Evolutionary conservation across 2,329 filamentous ascomycete species (phyloP).

Genomic region (Fusarium sp.): DNA sequence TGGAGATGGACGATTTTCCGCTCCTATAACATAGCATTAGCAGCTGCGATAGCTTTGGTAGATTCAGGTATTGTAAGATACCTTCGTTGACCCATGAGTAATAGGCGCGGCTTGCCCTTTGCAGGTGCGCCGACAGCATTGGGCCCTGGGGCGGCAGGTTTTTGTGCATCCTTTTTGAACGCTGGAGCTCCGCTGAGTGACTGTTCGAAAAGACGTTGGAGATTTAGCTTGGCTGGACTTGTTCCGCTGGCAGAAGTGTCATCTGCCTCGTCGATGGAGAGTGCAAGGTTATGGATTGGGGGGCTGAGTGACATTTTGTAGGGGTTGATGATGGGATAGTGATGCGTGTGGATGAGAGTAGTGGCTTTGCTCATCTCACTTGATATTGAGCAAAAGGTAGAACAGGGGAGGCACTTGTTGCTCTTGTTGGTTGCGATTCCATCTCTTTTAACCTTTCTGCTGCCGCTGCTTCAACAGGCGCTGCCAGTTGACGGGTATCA

Average conservation of each 20-base stretch:
- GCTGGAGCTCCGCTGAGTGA: slow-evolving; percentile 63
- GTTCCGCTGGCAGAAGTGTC: slow-evolving; percentile 52
- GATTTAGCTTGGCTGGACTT: slow-evolving; percentile 71
- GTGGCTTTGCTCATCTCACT: slow-evolving; percentile 35
- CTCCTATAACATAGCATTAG: slow-evolving; percentile 68
- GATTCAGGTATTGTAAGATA: slow-evolving; percentile 54
- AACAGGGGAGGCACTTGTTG: neutral
- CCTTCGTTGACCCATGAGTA: slow-evolving; percentile 97
- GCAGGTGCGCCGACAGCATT: slow-evolving; percentile 56
- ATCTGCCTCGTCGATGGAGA: slow-evolving; percentile 41
- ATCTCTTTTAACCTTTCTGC: slow-evolving; percentile 3
- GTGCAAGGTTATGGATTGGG: slow-evolving; percentile 43
- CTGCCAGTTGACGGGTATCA: slow-evolving; percentile 25
- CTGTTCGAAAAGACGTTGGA: slow-evolving; percentile 72
- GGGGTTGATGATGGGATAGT: neutral
- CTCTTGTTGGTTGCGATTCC: neutral
- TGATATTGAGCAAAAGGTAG: slow-evolving; percentile 20
- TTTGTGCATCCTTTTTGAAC: slow-evolving; percentile 61
- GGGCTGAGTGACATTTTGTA: slow-evolving; percentile 51
- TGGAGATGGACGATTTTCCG: slow-evolving; percentile 97
- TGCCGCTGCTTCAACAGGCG: slow-evolving; percentile 7
- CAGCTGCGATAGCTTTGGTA: neutral
- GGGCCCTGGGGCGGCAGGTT: slow-evolving; percentile 55
- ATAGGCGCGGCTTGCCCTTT: slow-evolving; percentile 81
- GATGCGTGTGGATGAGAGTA: neutral